These are phyloP conservation scores for Syzygium malaccense DNA, from an alignment of 441 rosid genomes.

Conservation along the genomic window DNA sequence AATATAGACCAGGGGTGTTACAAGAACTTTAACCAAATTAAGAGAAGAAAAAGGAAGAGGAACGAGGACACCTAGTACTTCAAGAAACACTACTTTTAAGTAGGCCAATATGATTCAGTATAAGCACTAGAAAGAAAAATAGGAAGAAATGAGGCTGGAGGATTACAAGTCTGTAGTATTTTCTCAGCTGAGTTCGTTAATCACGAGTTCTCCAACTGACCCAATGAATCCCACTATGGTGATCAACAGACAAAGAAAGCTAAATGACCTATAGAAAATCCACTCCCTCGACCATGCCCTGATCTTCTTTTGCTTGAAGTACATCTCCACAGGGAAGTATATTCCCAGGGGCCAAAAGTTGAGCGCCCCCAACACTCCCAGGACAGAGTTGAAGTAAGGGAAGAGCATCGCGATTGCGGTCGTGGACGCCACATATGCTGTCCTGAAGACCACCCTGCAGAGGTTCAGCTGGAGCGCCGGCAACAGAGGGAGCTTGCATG, in stretches of 20 bases:
- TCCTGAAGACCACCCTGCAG: background rate
- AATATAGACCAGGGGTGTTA: too few species aligned
- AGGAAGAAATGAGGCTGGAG: background rate
- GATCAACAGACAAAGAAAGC: conserved; percentile 14
- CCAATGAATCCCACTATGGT: conserved; percentile 17
- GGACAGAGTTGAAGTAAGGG: conserved; percentile 26
- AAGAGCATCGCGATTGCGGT: conserved; percentile 20
- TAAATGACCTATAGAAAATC: conserved; percentile 12
- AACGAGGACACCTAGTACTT: background rate
- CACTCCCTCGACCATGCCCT: conserved; percentile 10
- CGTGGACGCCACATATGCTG: conserved; percentile 13
- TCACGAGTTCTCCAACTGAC: conserved; percentile 9
- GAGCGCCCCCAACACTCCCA: conserved; percentile 21
- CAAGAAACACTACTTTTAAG: background rate
- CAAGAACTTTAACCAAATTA: background rate
- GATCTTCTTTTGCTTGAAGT: conserved; percentile 17
- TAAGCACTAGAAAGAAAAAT: background rate
- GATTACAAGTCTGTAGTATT: background rate
- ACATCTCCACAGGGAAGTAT: conserved; percentile 24
- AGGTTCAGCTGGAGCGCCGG: background rate
- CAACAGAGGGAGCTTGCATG: background rate
- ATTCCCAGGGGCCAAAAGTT: conserved; percentile 26
- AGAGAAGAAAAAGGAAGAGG: background rate
- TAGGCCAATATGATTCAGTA: background rate
- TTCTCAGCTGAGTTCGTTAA: conserved; percentile 32